phyloP scores from a whole-genome alignment of 1,139 yeast species.

The Starmera stellimalicola region DNA sequence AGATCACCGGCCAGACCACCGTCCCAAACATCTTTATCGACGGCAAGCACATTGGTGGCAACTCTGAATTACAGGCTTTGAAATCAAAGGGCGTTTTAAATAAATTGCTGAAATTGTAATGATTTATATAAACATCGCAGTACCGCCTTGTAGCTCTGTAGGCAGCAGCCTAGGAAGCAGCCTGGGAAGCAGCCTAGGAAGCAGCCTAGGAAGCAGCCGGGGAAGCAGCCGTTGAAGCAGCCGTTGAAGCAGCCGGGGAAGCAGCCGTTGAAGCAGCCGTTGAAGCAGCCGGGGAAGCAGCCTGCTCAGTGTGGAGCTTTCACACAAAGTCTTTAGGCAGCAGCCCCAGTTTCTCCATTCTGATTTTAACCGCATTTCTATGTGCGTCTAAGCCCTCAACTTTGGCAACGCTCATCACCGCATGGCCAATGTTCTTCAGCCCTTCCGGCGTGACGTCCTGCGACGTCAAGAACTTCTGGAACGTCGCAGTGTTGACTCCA shows the following conservation, averaged over 20 bases:
- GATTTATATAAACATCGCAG: too few relatives aligned
- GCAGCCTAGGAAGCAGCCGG: too few relatives aligned
- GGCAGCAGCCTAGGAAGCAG: too few relatives aligned
- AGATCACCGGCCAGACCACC: conserved; percentile 81
- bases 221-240: too few relatives aligned
- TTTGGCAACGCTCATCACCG: conserved; percentile 94
- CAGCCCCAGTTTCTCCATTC: conserved; percentile 72
- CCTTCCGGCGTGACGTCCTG: conserved; percentile 87
- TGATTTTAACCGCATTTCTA: conserved; percentile 88
- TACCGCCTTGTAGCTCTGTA: too few relatives aligned
- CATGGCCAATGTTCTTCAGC: conserved; percentile 77
- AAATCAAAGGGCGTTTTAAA: conserved; percentile 32
- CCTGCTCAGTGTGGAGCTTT: neutral
- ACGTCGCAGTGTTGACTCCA: conserved; percentile 93
- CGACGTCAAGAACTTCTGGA: conserved; percentile 89
- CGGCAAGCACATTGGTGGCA: conserved; percentile 92
- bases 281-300: neutral
- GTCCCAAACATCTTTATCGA: conserved; percentile 89
- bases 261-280: too few relatives aligned
- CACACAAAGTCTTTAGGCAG: conserved; percentile 23
- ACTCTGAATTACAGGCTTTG: conserved; percentile 71
- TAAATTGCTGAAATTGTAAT: conserved; percentile 21
- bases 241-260: too few relatives aligned
- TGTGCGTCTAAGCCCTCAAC: conserved; percentile 97
- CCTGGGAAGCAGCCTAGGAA: too few relatives aligned